phyloP scores from a whole-genome alignment of 768 basidiomycete species.

The Rhizopogon salebrosus region DNA sequence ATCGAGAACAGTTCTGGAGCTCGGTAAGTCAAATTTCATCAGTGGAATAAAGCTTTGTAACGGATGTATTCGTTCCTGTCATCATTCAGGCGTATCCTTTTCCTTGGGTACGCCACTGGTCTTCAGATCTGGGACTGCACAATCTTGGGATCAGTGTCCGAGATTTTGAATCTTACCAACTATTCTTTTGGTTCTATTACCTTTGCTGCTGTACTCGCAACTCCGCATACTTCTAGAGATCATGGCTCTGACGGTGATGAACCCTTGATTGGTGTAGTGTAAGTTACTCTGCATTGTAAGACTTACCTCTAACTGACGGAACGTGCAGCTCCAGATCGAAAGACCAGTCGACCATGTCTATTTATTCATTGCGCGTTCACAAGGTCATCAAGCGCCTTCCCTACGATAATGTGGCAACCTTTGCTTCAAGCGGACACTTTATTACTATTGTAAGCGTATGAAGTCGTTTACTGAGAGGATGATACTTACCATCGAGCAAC shows the following conservation, averaged over 20 bases:
- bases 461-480: not conserved
- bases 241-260: conserved; percentile 28
- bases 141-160: conserved; percentile 42
- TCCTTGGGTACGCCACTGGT: conserved; percentile 48
- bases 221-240: conserved; percentile 19
- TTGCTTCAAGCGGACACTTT: conserved; percentile 43
- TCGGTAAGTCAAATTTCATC: conserved; percentile 11
- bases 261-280: conserved; percentile 32
- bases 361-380: conserved; percentile 47
- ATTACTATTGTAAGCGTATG: conserved; percentile 50
- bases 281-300: conserved; percentile 8
- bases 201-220: conserved; percentile 38
- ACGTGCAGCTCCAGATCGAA: conserved; percentile 17
- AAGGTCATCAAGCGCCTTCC: conserved; percentile 43
- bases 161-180: conserved; percentile 47
- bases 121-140: conserved; percentile 63
- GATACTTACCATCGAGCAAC: conserved; percentile 2
- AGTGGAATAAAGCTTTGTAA: not conserved
- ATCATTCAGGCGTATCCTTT: conserved; percentile 36
- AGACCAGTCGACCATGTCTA: conserved; percentile 26
- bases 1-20: conserved; percentile 11
- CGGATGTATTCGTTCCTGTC: not conserved
- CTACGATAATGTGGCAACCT: conserved; percentile 37
- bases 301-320: conserved; percentile 1
- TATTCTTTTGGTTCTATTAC: conserved; percentile 29